Conservation (phyloP, 306 rosid species). For the Cucurbita maxima region DNA sequence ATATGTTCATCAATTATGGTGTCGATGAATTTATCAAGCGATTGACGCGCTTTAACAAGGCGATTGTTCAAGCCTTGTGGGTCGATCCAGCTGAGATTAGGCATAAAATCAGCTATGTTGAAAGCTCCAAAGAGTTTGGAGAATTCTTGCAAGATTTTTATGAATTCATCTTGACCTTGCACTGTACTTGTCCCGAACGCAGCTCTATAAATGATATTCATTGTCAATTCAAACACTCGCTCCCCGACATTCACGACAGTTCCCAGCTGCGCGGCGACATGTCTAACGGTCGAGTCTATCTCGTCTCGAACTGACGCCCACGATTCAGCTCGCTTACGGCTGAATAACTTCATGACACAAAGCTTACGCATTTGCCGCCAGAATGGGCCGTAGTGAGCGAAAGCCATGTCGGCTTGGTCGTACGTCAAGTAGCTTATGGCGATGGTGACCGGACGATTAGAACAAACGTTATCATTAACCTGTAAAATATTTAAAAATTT, state of each 20-base stretch:
- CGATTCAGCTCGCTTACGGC: slow-evolving; percentile 65
- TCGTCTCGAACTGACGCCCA: neutral
- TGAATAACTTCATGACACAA: slow-evolving; percentile 72
- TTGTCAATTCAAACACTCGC: slow-evolving; percentile 49
- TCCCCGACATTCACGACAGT: slow-evolving; percentile 48
- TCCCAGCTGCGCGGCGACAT: slow-evolving; percentile 1
- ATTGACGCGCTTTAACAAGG: slow-evolving; percentile 39
- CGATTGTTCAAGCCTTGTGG: slow-evolving; percentile 52
- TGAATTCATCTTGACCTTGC: slow-evolving; percentile 70
- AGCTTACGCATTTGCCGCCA: slow-evolving; percentile 94
- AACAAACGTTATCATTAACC: neutral
- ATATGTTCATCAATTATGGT: slow-evolving; percentile 55
- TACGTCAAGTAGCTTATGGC: slow-evolving; percentile 63
- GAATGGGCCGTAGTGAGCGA: slow-evolving; percentile 85
- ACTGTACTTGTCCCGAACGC: slow-evolving; percentile 52
- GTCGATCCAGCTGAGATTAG: slow-evolving; percentile 39
- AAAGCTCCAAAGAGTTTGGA: slow-evolving; percentile 79
- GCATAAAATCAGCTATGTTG: slow-evolving; percentile 60
- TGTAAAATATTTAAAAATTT: neutral
- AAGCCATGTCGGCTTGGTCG: slow-evolving; percentile 20
- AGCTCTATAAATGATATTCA: slow-evolving; percentile 56
- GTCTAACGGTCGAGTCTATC: neutral
- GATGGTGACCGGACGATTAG: neutral
- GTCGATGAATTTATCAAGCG: slow-evolving; percentile 51
- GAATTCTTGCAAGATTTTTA: slow-evolving; percentile 63